A percentile compares a stretch with the other conserved stretches of the same genome.
phyloP scores from a whole-genome alignment of 805 yeast species.

The Metschnikowia aberdeeniae region DNA sequence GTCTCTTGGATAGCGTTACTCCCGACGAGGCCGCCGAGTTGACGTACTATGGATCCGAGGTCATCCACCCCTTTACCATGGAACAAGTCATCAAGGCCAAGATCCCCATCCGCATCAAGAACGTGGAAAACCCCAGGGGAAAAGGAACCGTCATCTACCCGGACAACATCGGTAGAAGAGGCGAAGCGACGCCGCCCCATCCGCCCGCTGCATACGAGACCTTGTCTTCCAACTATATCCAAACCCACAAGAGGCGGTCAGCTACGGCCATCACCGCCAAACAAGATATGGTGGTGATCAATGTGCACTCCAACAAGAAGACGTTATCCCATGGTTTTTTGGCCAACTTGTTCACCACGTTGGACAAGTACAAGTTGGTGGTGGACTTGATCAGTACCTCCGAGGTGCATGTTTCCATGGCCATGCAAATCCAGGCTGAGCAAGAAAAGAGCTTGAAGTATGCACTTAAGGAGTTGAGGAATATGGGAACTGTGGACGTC shows the following conservation, averaged over 20 bases:
- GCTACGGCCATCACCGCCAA: constrained; percentile 97
- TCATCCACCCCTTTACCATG: constrained; percentile 98
- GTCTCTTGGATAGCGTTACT: constrained; percentile 80
- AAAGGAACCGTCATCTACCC: constrained; percentile 93
- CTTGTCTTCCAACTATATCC: constrained; percentile 32
- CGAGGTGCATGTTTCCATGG: constrained; percentile 98
- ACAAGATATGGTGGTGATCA: constrained; percentile 84
- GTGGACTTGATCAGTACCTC: constrained; percentile 96
- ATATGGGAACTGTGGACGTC: constrained; percentile 85
- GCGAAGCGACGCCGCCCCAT: constrained; percentile 90
- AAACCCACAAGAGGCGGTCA: constrained; percentile 50
- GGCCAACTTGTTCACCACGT: constrained; percentile 81
- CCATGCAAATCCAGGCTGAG: constrained; percentile 69
- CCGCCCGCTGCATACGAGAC: constrained; percentile 77
- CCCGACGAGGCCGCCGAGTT: constrained; percentile 99
- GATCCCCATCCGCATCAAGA: constrained; percentile 94
- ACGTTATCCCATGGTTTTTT: constrained; percentile 92
- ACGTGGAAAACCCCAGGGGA: constrained; percentile 92
- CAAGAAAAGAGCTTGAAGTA: constrained; percentile 60
- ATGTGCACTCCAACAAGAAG: constrained; percentile 90
- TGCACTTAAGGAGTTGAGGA: constrained; percentile 74
- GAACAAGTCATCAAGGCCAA: constrained; percentile 95
- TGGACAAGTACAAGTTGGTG: constrained; percentile 79
- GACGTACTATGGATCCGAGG: constrained; percentile 96
- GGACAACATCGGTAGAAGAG: constrained; percentile 77